A percentile compares a stretch with the other conserved stretches of the same genome.
Evolutionary conservation across 176 grass and related monocot genomes (phyloP).

Genomic region (Cenchrus purpureus): DNA sequence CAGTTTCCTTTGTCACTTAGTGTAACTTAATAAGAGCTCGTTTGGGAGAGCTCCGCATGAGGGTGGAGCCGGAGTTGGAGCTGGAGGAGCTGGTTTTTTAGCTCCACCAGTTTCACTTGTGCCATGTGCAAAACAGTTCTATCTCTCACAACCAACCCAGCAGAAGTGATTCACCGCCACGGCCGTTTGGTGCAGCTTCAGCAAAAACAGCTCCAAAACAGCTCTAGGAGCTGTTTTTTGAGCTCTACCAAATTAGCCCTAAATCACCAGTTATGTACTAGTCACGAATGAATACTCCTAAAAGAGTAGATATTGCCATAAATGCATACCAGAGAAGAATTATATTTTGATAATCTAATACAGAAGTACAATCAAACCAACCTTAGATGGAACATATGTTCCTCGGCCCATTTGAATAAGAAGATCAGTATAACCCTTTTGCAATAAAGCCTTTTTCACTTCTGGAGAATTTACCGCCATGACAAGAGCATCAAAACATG

Average conservation of each 20-base stretch:
- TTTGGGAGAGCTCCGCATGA: too few relatives aligned
- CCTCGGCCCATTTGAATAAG: slow-evolving; percentile 71
- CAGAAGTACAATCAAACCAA: slow-evolving; percentile 25
- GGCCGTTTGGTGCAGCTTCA: too few relatives aligned
- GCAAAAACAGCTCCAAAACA: too few relatives aligned
- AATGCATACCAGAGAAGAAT: not conserved
- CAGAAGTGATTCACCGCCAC: too few relatives aligned
- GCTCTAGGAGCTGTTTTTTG: too few relatives aligned
- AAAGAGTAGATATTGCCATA: not conserved
- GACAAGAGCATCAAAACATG: slow-evolving; percentile 67
- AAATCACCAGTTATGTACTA: not conserved
- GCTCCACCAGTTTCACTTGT: too few relatives aligned
- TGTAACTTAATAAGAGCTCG: not conserved
- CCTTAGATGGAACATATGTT: slow-evolving; percentile 63
- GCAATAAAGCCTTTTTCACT: slow-evolving; percentile 55
- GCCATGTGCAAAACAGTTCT: too few relatives aligned
- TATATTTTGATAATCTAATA: not conserved
- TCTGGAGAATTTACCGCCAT: slow-evolving; percentile 51
- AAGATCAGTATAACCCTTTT: slow-evolving; percentile 61
- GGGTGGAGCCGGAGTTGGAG: too few relatives aligned
- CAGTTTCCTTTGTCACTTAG: not conserved
- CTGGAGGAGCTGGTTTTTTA: too few relatives aligned
- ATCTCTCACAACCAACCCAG: too few relatives aligned
- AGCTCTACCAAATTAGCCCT: too few relatives aligned
- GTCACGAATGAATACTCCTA: not conserved